Conservation (phyloP, 352 stramenopile species). For the Phytophthora vignae region DNA sequence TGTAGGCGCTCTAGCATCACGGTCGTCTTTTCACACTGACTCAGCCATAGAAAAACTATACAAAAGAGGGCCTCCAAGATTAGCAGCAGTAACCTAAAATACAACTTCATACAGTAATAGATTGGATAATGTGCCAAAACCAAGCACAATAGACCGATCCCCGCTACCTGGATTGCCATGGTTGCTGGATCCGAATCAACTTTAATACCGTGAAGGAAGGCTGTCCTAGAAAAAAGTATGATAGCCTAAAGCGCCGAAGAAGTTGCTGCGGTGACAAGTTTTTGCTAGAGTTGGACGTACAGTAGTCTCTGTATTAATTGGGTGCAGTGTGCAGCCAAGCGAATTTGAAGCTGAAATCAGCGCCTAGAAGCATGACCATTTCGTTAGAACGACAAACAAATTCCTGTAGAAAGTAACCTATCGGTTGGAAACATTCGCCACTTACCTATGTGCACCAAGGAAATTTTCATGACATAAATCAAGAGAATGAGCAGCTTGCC, state of each 20-base stretch:
- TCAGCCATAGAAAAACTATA: not conserved
- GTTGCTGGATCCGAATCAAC: too few species aligned
- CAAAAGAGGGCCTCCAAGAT: not conserved
- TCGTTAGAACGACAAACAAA: not conserved
- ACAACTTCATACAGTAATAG: not conserved
- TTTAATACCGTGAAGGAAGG: too few species aligned
- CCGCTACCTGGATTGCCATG: too few species aligned
- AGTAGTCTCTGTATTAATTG: not conserved
- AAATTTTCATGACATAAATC: not conserved
- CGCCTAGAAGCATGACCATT: not conserved
- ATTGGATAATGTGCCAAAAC: too few species aligned
- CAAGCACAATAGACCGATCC: too few species aligned
- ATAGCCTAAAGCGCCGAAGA: too few species aligned
- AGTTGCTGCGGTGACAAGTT: too few species aligned
- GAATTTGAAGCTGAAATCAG: conserved; percentile 10
- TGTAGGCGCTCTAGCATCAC: not conserved
- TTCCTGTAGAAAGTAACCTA: not conserved
- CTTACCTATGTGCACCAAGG: not conserved
- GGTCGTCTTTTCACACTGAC: not conserved
- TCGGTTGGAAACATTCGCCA: not conserved
- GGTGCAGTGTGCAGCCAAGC: not conserved
- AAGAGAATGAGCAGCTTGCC: conserved; percentile 14
- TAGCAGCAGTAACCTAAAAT: not conserved
- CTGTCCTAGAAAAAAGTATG: too few species aligned
- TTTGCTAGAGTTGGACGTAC: too few species aligned